These are phyloP conservation scores for Moniliophthora roreri DNA, from an alignment of 1,284 basidiomycete genomes.

Conservation along the genomic window DNA sequence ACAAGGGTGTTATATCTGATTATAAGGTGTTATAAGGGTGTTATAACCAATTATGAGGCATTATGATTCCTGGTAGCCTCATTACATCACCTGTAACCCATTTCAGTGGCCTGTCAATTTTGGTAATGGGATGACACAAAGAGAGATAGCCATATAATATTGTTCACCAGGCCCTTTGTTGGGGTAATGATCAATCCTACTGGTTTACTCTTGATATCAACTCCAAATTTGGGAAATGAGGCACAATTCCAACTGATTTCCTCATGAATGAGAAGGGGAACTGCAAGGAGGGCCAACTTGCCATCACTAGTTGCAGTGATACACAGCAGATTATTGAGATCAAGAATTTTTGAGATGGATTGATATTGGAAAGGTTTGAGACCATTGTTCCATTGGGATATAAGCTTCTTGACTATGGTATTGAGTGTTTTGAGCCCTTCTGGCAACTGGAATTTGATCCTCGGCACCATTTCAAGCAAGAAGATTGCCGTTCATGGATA, in stretches of 20 bases:
- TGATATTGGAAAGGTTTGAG: neutral
- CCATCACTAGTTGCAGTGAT: conserved; percentile 2
- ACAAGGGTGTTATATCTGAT: too few relatives aligned
- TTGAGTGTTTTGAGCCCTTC: too few relatives aligned
- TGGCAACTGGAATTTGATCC: too few relatives aligned
- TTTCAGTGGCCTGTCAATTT: neutral
- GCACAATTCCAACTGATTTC: neutral
- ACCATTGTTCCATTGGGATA: conserved; percentile 3
- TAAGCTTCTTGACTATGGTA: neutral
- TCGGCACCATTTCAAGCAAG: too few relatives aligned
- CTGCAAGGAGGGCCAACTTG: neutral
- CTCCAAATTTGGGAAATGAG: neutral
- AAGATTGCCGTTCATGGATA: too few relatives aligned
- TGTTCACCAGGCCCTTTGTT: neutral
- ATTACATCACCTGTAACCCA: too few relatives aligned
- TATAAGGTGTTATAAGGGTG: too few relatives aligned
- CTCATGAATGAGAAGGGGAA: neutral
- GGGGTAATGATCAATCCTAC: neutral
- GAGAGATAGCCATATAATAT: neutral
- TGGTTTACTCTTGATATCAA: neutral
- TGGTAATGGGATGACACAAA: neutral
- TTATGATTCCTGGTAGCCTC: too few relatives aligned
- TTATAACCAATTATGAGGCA: too few relatives aligned
- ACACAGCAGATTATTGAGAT: neutral
- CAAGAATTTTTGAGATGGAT: neutral